Evolutionary conservation across 2,329 filamentous ascomycete genomes (phyloP).

Genomic region (Furcasterigmium sp.): DNA sequence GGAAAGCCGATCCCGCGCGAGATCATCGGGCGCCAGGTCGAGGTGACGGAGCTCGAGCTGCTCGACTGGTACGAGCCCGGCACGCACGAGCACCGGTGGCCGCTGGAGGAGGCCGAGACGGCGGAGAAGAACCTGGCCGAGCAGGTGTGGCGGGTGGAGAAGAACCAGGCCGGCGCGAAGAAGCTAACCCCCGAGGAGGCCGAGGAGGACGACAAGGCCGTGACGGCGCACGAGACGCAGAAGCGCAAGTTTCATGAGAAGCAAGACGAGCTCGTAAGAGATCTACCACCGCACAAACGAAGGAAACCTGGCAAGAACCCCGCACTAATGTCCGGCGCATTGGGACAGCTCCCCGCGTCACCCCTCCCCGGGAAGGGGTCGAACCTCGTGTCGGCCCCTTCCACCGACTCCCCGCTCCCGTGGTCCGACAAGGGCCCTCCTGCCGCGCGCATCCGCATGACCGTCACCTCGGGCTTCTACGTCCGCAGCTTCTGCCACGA

Average conservation of each 20-base stretch:
- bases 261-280: slow-evolving; percentile 51
- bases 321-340: slow-evolving; percentile 53
- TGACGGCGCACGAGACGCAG: slow-evolving; percentile 50
- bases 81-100: slow-evolving; percentile 73
- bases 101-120: slow-evolving; percentile 68
- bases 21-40: slow-evolving; percentile 75
- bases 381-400: slow-evolving; percentile 47
- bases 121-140: slow-evolving; percentile 74
- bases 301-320: slow-evolving; percentile 24
- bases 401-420: slow-evolving; percentile 43
- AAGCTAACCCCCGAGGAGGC: slow-evolving; percentile 50
- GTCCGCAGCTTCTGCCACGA: slow-evolving; percentile 92
- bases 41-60: slow-evolving; percentile 72
- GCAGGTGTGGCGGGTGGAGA: slow-evolving; percentile 61
- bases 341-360: slow-evolving; percentile 43
- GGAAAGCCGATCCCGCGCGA: slow-evolving; percentile 81
- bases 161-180: slow-evolving; percentile 44
- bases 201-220: slow-evolving; percentile 47
- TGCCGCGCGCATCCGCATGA: slow-evolving; percentile 81
- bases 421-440: slow-evolving; percentile 63
- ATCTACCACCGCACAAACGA: slow-evolving; percentile 35
- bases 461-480: slow-evolving; percentile 93
- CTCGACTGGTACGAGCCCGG: slow-evolving; percentile 82
- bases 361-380: slow-evolving; percentile 38
- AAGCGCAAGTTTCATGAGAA: slow-evolving; percentile 55